Percentiles rank a stretch among this genome's conserved stretches.
phyloP scores from a whole-genome alignment of 306 rosid species.

The Prunus campanulata region DNA sequence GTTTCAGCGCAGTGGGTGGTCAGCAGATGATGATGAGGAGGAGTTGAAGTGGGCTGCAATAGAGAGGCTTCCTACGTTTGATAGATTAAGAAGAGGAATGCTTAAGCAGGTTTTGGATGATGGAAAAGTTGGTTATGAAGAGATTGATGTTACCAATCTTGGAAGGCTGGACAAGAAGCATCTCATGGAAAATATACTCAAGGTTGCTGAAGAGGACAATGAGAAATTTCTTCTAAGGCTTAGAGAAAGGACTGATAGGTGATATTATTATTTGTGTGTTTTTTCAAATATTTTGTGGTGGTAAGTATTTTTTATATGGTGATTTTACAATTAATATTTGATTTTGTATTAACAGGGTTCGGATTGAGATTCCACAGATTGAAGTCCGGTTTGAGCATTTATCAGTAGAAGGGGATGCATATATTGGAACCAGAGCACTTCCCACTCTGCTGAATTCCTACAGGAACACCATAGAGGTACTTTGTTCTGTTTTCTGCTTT shows the following conservation, averaged over 20 bases:
- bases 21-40: slow-evolving; percentile 43
- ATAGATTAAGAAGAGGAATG: slow-evolving; percentile 52
- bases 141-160: slow-evolving; percentile 49
- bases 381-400: slow-evolving; percentile 55
- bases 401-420: slow-evolving; percentile 55
- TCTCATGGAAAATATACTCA: slow-evolving; percentile 40
- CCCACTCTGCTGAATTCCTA: slow-evolving; percentile 52
- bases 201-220: slow-evolving; percentile 45
- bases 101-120: slow-evolving; percentile 33
- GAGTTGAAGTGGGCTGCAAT: slow-evolving; percentile 65
- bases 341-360: slow-evolving; percentile 37
- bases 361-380: slow-evolving; percentile 55
- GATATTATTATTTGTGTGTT: not conserved
- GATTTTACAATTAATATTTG: not conserved
- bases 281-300: not conserved
- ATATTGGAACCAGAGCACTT: slow-evolving; percentile 61
- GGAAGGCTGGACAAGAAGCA: slow-evolving; percentile 34
- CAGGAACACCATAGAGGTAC: slow-evolving; percentile 53
- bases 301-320: not conserved
- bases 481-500: not conserved
- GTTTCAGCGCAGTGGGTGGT: slow-evolving; percentile 13
- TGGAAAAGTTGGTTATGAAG: slow-evolving; percentile 20
- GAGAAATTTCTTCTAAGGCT: slow-evolving; percentile 49
- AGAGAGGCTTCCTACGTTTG: slow-evolving; percentile 65
- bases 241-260: slow-evolving; percentile 53